phyloP scores from a whole-genome alignment of 129 eudicot species.

The Flaveria ramosissima region DNA sequence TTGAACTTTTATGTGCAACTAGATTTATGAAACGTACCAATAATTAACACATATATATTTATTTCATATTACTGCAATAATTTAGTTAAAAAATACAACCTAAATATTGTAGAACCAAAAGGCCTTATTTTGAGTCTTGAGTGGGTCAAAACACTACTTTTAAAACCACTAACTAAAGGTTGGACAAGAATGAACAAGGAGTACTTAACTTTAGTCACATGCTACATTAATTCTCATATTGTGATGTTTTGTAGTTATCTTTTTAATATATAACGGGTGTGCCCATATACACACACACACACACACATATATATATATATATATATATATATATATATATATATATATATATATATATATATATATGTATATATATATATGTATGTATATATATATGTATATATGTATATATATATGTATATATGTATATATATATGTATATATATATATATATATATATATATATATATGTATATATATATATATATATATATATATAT shows the following conservation, averaged over 20 bases:
- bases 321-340: no score
- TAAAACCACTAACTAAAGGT: constrained; percentile 27
- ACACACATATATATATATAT: no score
- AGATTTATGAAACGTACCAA: not conserved
- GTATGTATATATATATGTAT: no score
- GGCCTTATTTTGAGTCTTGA: constrained; percentile 13
- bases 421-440: no score
- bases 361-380: no score
- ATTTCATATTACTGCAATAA: not conserved
- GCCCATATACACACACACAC: no score
- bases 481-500: no score
- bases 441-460: no score
- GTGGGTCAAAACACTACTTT: constrained; percentile 24
- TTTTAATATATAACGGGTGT: not conserved
- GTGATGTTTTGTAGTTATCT: not conserved
- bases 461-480: no score
- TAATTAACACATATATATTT: not conserved
- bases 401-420: no score
- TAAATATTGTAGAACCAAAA: constrained; percentile 2
- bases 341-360: no score
- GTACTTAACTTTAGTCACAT: constrained; percentile 18
- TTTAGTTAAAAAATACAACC: not conserved
- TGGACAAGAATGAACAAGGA: constrained; percentile 20
- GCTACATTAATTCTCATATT: not conserved
- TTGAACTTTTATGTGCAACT: not conserved